These are phyloP conservation scores for Coleophoma eucalyptorum DNA, from an alignment of 2,329 filamentous ascomycete genomes.

Conservation along the genomic window DNA sequence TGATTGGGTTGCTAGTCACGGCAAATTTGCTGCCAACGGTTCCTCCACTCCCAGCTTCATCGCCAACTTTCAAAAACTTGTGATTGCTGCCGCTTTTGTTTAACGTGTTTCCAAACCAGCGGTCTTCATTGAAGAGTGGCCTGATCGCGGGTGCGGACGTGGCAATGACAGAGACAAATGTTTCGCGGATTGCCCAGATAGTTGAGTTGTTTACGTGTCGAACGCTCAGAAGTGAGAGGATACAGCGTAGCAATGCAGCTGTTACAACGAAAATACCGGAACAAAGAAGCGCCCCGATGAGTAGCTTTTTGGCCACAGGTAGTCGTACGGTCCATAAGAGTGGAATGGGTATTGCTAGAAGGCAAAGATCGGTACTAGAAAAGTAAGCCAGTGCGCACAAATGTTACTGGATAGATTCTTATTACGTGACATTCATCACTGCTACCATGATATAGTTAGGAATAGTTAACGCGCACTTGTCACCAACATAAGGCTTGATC, in stretches of 20 bases:
- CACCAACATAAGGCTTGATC: constrained; percentile 5
- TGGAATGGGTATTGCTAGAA: constrained; percentile 36
- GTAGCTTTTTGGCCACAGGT: constrained; percentile 28
- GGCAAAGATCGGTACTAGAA: constrained; percentile 29
- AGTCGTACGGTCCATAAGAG: constrained; percentile 31
- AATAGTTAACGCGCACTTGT: constrained; percentile 30
- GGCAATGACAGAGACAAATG: constrained; percentile 39
- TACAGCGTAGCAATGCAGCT: constrained; percentile 36
- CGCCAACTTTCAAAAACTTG: no score
- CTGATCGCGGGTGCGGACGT: constrained; percentile 38
- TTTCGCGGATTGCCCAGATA: constrained; percentile 40
- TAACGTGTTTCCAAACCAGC: constrained; percentile 26
- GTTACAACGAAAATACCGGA: constrained; percentile 40
- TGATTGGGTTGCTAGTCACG: no score
- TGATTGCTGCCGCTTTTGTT: background rate
- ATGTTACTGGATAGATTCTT: background rate
- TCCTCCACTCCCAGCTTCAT: no score
- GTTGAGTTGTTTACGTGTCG: constrained; percentile 31
- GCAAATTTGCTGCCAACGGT: no score
- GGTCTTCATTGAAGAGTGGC: constrained; percentile 30
- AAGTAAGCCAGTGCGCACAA: background rate
- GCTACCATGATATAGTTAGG: constrained; percentile 34
- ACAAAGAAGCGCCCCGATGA: constrained; percentile 35
- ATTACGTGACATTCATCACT: constrained; percentile 24
- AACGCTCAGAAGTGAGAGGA: constrained; percentile 32